Base-by-base conservation (phyloP, 805 yeast species). In the Hemisphaericaspora nanyangensis region DNA sequence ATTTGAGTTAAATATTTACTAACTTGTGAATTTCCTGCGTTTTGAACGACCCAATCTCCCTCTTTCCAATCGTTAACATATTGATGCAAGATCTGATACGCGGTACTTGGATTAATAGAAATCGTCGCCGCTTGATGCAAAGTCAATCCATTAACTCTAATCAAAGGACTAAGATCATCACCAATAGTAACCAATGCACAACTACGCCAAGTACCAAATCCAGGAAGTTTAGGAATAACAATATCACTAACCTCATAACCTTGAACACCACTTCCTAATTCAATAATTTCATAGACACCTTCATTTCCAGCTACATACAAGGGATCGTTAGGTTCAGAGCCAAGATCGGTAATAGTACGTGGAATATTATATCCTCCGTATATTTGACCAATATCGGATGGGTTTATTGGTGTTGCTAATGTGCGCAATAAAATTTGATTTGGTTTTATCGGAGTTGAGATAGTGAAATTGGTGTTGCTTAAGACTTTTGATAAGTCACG, bases 261-360 rank as follows among this genome's bases (percentile, higher is more conserved):
- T 3, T 48, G 43, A 8, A 78, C 83, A n/a, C 60, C 52, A 7
- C 70, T 48, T 16, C 95, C 96, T 7, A 77, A 75, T 38, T 80
- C 78, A n/a, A 85, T 55, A n/a, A 91, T 82, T 56, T 87, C 84
- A 56, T 86, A 90, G 8, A 87, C 74, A 17, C 96, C 98, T 63
- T 91, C 99, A 58, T 93, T 93, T 39, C 99, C 99, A 27, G 90
- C 88, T 34, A 88, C 82, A 5, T 95, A 95, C 7, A 78, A 65
- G 3, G 95, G 90, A 5, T 43, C 46, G 10, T 19, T 35, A 3
- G 34, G 19, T 5, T 55, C 58, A 2, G 83, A 74, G 6, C 77
- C 76, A 40, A 76, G 76, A 36, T 60, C 77, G 39, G 52, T 62
- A 11, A 68, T 62, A 36, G 76, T 65, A 0, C 95, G 95, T 41